Conservation (phyloP, 2,329 filamentous ascomycete genomes). For the Lasiodiplodia theobromae region DNA sequence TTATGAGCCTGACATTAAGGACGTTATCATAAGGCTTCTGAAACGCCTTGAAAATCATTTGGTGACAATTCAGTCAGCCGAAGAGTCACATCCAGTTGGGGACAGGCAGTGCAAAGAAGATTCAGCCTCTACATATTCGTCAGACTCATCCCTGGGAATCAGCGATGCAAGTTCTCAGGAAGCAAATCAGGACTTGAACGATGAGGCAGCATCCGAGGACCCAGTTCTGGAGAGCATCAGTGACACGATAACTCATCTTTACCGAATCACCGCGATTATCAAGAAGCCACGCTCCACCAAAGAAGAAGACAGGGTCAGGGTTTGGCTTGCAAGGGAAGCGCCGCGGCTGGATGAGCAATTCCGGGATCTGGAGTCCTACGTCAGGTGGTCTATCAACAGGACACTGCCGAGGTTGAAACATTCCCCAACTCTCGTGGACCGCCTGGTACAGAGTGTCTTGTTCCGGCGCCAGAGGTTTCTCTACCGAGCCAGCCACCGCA, state of each 20-base stretch:
- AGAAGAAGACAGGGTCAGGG: slow-evolving; percentile 3
- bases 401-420: background rate
- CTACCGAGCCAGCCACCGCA: background rate
- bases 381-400: background rate
- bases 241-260: background rate
- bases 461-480: background rate
- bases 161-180: background rate
- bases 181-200: background rate
- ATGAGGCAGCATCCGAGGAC: background rate
- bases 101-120: background rate
- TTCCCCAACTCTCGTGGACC: background rate
- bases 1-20: background rate
- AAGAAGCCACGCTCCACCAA: background rate
- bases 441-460: background rate
- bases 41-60: background rate
- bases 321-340: background rate
- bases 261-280: background rate
- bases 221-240: background rate
- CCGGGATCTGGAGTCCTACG: background rate
- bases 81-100: background rate
- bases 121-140: background rate
- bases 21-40: background rate
- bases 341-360: background rate
- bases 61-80: background rate
- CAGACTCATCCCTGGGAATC: background rate